Base-by-base conservation (phyloP, 1,139 yeast genomes). In the Hyphopichia buzzinii region DNA sequence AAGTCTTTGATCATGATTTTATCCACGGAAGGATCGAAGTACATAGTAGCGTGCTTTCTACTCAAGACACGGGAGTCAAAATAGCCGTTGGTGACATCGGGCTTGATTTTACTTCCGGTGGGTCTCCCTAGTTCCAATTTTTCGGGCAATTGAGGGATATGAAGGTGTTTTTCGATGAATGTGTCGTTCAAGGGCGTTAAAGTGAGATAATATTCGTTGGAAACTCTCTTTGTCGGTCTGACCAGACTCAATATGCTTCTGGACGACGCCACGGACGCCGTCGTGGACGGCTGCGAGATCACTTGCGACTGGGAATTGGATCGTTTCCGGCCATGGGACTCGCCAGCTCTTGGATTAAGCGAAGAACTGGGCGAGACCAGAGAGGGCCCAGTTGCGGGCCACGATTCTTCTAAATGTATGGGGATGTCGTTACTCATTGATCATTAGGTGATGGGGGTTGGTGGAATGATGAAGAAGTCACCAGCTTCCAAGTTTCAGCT, bases 21-120 rank as follows among this genome's bases (percentile, higher is more conserved):
- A 10, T 94, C 90, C 5, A 69, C 67, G 19, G 64, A 64, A n/a
- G 79, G 67, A 48, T 84, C 90, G 29, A 89, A 81, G 68, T 79
- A 87, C 43, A 92, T 66, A 49, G 87, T 92, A 0, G 99, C 99
- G 62, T 92, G 99, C 52, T 86, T 92, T 46, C 99, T 71, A 31
- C 95, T 84, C 35, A 92, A 72, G 11, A 94, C 98, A 27, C 98
- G 70, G 7, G 97, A 88, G 57, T 92, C 98, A 54, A 92, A 92
- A 57, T 78, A 90, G 0, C 98, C 98, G 57, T 94, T 94, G 29
- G 85, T 82, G 6, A 84, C 77, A 39, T 82, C 79, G 8, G 95
- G 90, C 44, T 76, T 75, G 35, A 84, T 78, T 48, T 79, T 84
- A 13, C 84, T 77, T 39, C 85, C 88, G 37, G 83, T 73, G 6